Base-by-base conservation (phyloP, 352 stramenopile species). In the Phytophthora kernoviae region DNA sequence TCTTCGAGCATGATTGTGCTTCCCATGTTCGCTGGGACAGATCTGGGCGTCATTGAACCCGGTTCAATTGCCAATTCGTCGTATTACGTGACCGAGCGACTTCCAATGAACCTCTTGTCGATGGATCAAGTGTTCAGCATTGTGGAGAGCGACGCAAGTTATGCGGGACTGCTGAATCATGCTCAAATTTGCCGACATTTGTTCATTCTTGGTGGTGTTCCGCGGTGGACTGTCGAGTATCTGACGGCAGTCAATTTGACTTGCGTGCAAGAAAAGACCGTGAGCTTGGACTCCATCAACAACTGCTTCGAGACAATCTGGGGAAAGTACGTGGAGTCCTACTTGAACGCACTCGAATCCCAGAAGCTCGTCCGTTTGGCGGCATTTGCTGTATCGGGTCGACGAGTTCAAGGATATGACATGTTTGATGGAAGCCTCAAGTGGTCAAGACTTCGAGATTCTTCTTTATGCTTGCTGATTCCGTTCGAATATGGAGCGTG, bases 361-460 rank as follows among this genome's bases (percentile, higher is more conserved):
- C 6, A 1, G 18, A 8, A 22, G n/a, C 22, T 18, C 10, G 30
- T 58, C 26, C 45, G 46, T 36, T 51, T 68, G 33, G 59, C 59
- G 9, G 53, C 45, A 3, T 50, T 44, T 58, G 39, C 53, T 15
- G 18, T 62, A 42, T 30, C 37, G 7, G 45, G 37, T 2, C 37
- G 27, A 39, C 11, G 1, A 20, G 0, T 43, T 20, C 0, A 17
- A 0, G 1, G 18, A 53, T 2, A 26, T 47, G 36, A 6, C 3
- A 4, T 14, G 15, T 49, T 75, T 18, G 47, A 65, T 63, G 44
- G 8, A 36, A 22, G 48, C 11, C 39, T 54, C 4, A 67, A 58
- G 36, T 75, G 66, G 56, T 57, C 54, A 54, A 52, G 18, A 45
- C 59, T 76, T 58, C 56, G 33, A n/a, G 63, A 70, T 63, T 62